These are phyloP conservation scores for Actinomucor elegans DNA, from an alignment of 371 early-diverging fungal species.

Conservation along the genomic window DNA sequence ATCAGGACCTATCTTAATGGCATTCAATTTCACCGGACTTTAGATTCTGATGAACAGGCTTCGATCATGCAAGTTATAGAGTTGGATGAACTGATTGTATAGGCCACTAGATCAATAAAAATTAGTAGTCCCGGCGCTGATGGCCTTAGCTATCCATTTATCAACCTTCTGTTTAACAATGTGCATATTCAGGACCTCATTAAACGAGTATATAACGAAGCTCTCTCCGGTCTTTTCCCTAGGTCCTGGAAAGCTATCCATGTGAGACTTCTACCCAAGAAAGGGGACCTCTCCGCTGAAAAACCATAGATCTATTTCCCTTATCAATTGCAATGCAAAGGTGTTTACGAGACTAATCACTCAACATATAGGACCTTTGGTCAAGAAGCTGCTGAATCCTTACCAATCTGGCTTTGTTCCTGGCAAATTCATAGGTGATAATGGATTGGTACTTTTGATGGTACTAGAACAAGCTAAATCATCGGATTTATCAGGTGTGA, in stretches of 20 bases:
- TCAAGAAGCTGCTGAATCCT: constrained; percentile 1
- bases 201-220: not conserved
- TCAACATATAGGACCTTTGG: not conserved
- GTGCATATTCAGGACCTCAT: not conserved
- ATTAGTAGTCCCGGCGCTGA: not conserved
- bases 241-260: not conserved
- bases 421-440: constrained; percentile 14
- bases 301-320: constrained; percentile 24
- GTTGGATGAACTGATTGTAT: too few species aligned
- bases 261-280: constrained; percentile 7
- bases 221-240: not conserved
- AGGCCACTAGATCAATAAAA: too few species aligned
- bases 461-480: constrained; percentile 1
- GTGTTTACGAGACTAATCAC: constrained; percentile 22
- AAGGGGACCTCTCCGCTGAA: constrained; percentile 3
- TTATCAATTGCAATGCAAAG: constrained; percentile 20
- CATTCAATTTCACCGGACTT: not conserved
- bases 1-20: not conserved
- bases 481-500: too few species aligned
- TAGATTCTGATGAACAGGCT: not conserved
- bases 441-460: constrained; percentile 3
- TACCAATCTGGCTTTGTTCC: constrained; percentile 23
- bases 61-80: not conserved
- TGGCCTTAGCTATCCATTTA: not conserved
- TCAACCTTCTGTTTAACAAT: not conserved